Evolutionary conservation across 2,329 filamentous ascomycete genomes (phyloP), one percentile per base, ranked within the genome.

Genomic region (Trichoderma sp.): DNA sequence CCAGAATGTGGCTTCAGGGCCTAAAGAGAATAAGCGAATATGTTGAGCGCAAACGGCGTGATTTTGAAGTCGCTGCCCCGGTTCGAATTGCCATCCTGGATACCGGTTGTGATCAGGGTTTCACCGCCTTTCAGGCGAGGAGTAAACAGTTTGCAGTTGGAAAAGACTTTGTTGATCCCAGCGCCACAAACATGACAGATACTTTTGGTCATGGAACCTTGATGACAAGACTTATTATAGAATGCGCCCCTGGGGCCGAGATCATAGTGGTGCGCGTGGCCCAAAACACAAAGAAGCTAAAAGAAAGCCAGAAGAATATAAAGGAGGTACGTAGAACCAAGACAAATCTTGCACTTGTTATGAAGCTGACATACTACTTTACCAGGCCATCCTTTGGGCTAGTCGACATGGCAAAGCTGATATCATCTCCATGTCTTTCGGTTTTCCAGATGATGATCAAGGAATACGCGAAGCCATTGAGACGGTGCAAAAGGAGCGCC

Each of bases 71-170:
- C n/a, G 26, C 7, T 18, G n/a, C 11, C 2, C 21, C 58, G 11
- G 21, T 60, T 34, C 58, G 58, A 11, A 37, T 60, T 13, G 58
- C 58, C 7, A 60, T 60, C 37, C 43, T 60, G 4, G 58, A 60
- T 16, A 60, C 58, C 6, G 58, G 58, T 3, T 6, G n/a, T 46
- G 10, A 46, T 11, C 3, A 21, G 11, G 43, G 21, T 11, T 46
- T 21, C 18, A 18, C 4, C 18, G 18, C 43, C 43, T 46, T 46
- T 46, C 7, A 21, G 43, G n/a, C 6, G n/a, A 46, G n/a, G 6
- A 37, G 16, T 14, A 37, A 3, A n/a, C 30, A 10, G 10, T 32
- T 60, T 21, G 43, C 14, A 14, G 4, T 30, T 0, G 21, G 28
- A 6, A 10, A 13, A 60, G 21, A 46, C 21, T 60, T 60, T 28